Evolutionary conservation across 2,329 filamentous ascomycete species (phyloP).

Genomic region (Claviceps sp.): DNA sequence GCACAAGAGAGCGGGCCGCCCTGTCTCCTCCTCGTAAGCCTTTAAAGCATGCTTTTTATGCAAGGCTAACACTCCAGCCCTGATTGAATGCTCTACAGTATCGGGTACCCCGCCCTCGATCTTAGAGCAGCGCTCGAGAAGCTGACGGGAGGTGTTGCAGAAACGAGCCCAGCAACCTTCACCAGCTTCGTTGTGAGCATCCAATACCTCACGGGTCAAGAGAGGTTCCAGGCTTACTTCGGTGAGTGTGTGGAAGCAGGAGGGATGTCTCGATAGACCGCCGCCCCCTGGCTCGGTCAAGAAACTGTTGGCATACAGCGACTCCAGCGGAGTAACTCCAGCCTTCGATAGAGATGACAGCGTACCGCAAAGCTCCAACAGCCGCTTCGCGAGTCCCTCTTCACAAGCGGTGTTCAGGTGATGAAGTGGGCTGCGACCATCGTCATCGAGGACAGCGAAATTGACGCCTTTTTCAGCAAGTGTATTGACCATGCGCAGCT

Average conservation of each 20-base stretch:
- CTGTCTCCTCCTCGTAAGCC: constrained; percentile 3
- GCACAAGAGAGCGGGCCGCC: not conserved
- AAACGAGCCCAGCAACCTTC: constrained; percentile 16
- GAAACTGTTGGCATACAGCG: constrained; percentile 15
- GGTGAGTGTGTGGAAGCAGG: constrained; percentile 10
- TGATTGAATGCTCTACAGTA: not conserved
- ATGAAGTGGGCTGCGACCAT: constrained; percentile 11
- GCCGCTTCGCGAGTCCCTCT: constrained; percentile 10
- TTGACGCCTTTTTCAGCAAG: constrained; percentile 11
- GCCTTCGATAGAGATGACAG: constrained; percentile 5
- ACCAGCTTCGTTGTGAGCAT: constrained; percentile 8
- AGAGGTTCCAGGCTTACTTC: constrained; percentile 8
- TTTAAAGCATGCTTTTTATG: not conserved
- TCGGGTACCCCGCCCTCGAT: not conserved
- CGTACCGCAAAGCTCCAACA: constrained; percentile 12
- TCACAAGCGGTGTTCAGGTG: constrained; percentile 14
- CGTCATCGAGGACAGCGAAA: constrained; percentile 5
- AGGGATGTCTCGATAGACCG: constrained; percentile 12
- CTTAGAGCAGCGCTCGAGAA: not conserved
- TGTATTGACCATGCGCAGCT: constrained; percentile 9
- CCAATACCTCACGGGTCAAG: constrained; percentile 14
- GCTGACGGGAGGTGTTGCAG: constrained; percentile 2
- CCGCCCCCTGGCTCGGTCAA: not conserved
- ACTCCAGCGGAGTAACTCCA: constrained; percentile 16
- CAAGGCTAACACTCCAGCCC: not conserved